A percentile compares a stretch with the other conserved stretches of the same genome.
Evolutionary conservation across 257 asterid species (phyloP).

Genomic region (Gentiana straminea): DNA sequence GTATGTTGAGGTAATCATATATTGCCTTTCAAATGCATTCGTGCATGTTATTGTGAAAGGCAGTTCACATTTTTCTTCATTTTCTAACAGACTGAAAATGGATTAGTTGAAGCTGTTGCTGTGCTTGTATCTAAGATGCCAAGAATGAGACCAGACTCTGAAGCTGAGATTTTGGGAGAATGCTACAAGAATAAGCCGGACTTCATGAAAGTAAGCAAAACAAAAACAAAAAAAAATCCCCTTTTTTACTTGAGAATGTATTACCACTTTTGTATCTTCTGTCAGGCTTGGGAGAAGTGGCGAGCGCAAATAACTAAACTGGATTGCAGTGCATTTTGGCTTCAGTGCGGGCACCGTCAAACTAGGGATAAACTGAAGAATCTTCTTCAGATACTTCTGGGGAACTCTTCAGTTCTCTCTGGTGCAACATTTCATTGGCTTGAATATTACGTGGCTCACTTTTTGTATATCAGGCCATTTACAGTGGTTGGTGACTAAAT

Average conservation of each 20-base stretch:
- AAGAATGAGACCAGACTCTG: slow-evolving; percentile 55
- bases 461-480: slow-evolving; percentile 84
- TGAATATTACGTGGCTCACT: slow-evolving; percentile 77
- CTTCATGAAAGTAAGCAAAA: slow-evolving; percentile 63
- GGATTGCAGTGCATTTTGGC: slow-evolving; percentile 90
- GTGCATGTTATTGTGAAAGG: neutral
- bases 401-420: slow-evolving; percentile 60
- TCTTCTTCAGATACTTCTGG: slow-evolving; percentile 86
- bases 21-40: no score
- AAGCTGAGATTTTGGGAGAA: slow-evolving; percentile 51
- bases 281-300: slow-evolving; percentile 98
- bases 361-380: slow-evolving; percentile 72
- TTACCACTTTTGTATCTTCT: slow-evolving; percentile 13
- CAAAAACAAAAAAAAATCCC: neutral
- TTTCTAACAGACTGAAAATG: slow-evolving; percentile 74
- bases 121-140: slow-evolving; percentile 83
- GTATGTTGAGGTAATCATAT: no score
- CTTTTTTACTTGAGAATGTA: slow-evolving; percentile 4
- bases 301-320: slow-evolving; percentile 75
- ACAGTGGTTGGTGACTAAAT: slow-evolving; percentile 40
- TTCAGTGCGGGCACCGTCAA: slow-evolving; percentile 73
- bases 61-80: slow-evolving; percentile 1
- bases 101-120: slow-evolving; percentile 92
- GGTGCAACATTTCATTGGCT: slow-evolving; percentile 72
- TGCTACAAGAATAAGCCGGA: slow-evolving; percentile 76